Base-by-base conservation (phyloP, 306 rosid species). In the Morella rubra region DNA sequence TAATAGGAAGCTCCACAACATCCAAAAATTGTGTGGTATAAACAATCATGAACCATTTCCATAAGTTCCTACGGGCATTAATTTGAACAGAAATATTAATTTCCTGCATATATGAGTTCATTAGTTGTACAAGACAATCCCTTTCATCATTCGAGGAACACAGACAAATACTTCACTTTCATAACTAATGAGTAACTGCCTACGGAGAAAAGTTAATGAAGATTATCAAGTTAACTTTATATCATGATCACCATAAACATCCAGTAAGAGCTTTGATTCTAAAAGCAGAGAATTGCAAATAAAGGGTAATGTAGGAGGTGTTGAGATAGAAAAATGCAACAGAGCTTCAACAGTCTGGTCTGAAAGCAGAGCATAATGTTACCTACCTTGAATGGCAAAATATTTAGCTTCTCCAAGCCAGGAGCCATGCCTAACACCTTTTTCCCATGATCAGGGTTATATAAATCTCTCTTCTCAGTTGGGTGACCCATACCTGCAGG, bases 401-500 rank as follows among this genome's bases (percentile, higher is more conserved):
- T 92, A 82, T 91, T 92, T 24, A 95, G 96, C 87, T 92, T 95
- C 84, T 92, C 97, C 22, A 95, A 91, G 69, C 99, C 99, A 65
- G 97, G 99, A 81, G 99, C 97, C 96, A 92, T 92, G 86, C 92
- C 88, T 64, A 95, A 87, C 14, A 95, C 98, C 89, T 84, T 95
- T 84, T 92, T 95, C 71, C 99, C 99, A 66, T 95, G 99, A 81
- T 92, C 97, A 44, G 99, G 99, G 74, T 92, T 91, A 61, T 92
- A 95, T 73, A 95, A 84, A 81, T 95, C 99, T 84, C 97, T 87
- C 75, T 92, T 87, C 89, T 95, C 96, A 61, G 90, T 88, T 69
- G 98, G 98, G 85, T 95, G 98, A 65, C 96, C 90, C 97, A 95
- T 92, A 72, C 98, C 98, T 20, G 97, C 98, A 55, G 99, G 99